Base-by-base conservation (phyloP, 2,329 filamentous ascomycete species). In the Diplodia intermedia region DNA sequence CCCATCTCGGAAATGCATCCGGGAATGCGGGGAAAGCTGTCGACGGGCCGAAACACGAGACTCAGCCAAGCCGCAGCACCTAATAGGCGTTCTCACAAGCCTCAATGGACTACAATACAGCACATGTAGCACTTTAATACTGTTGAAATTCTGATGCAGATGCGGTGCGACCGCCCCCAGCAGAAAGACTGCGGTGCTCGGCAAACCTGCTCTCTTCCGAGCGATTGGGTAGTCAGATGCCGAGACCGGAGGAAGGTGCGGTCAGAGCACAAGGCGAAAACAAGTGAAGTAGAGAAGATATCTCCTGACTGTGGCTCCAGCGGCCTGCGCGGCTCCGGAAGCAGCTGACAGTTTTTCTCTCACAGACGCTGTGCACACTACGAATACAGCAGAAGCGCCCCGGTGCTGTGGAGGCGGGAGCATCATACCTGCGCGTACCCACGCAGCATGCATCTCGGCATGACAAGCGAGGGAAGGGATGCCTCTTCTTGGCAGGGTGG, bases 391-490 rank as follows among this genome's bases (percentile, higher is more conserved):
- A 63, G 29, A 52, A 7, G 29, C 15, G 40, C 26, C 47, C 60
- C 60, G n/a, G 43, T 15, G n/a, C 60, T 63, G 14, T 52, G 60
- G 60, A 18, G 60, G 47, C n/a, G 60, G 60, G 60, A 62, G 43
- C 60, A 36, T 36, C 60, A 50, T 63, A 50, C 60, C 38, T 20
- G 20, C 54, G n/a, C 11, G 43, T 47, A 47, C 43, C n/a, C 29
- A 55, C 53, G 53, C 53, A 33, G 31, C 53, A 55, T 55, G 53
- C 57, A 62, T 23, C 26, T 62, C 57, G 57, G 40, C 57, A 50
- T 62, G 57, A 62, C 57, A 62, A 43, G 57, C 40, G 60, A 63
- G 33, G 61, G 62, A 65, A 65, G 62, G 62, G 62, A 55, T 65
- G 49, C 5, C 62, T 55, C 47, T 53, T 55, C 36, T 53, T 54